Base-by-base conservation (phyloP, 495 filamentous ascomycete species). In the Lophiotrema nucula region DNA sequence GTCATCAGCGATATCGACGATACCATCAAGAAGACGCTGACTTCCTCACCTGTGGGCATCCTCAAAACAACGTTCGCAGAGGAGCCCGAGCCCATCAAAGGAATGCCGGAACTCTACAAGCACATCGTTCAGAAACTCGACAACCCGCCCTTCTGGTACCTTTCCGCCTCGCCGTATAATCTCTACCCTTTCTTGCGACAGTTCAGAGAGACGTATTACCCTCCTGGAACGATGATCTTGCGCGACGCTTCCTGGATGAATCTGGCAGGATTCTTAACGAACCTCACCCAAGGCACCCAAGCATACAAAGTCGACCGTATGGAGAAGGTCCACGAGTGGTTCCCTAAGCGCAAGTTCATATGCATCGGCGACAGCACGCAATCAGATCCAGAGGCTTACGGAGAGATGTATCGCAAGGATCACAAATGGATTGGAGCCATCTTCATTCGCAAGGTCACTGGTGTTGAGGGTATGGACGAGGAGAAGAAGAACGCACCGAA, bases 1-100 rank as follows among this genome's bases (percentile, higher is more conserved):
- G 73, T 97, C 4, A 85, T 97, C 55, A 93, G 88, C 28, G 92
- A 97, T 66, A 86, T 97, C 67, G 92, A 97, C 71, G 92, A 97
- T 71, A 93, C 92, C 2, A 95, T 97, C 76, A 97, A 97, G 73
- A 76, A 90, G 47, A 95, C 92, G 0, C 79, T 87, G 67, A 95
- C 93, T 2, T 82, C 82, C 37, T 83, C 87, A 42, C 81, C 88
- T 1, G 80, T 87, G 41, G 89, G 89, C 4, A 90, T 96, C 58
- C 75, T 96, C 3, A 79, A 81, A 28, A 87, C 87, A 11, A 97
- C 92, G 2, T 96, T 97, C 65, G 83, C 85, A 38, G 84, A 89
- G 6, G 75, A 83, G 18, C 86, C 89, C 0, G 72, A 79, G 45
- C 83, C 89, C 2, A 83, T 92, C 15, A 51, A 74, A 0, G 90